Evolutionary conservation across 2,329 filamentous ascomycete species (phyloP), one percentile per base, ranked within the genome.

Genomic region (Aaosphaeria pasadenensis): DNA sequence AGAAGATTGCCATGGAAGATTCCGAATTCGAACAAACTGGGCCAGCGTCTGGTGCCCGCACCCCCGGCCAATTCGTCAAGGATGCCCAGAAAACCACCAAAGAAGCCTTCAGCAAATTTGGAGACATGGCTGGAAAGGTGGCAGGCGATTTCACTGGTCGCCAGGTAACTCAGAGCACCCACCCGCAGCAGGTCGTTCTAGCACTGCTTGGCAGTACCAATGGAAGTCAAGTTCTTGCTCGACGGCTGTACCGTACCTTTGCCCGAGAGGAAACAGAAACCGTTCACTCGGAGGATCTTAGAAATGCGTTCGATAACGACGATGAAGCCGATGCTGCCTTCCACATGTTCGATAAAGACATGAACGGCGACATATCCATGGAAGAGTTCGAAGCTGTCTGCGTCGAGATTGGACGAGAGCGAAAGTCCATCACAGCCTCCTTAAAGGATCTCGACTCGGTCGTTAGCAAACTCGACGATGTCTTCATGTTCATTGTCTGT

Each of bases 311-410:
- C 59, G 81, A 87, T 7, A 88, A 86, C 28, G 80, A 86, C 13
- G 91, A 96, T 11, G 92, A 96, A 64, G 89, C 91, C 0, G 87
- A 94, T 46, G 88, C 88, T 3, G 91, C 91, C 0, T 96, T 97
- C 62, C 78, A 79, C 58, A 91, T 96, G 77, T 96, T 96, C 58
- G 92, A 97, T 73, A 95, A 94, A 65, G 92, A 97, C 61, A 83
- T 96, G 75, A 97, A 97, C 55, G 92, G 91, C 4, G 92, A 97
- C 62, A 95, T 96, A 43, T 95, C 89, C 1, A 91, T 96, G 82
- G 90, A 96, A 62, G 92, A 96, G 67, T 81, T 97, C 24, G 91
- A 96, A 69, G 84, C 89, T 24, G 91, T 95, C 28, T 95, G 90
- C 71, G 91, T 95, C 44, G 92, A 97, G 64, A 94, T 96, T 55